Evolutionary conservation across 179 eudicot genomes (phyloP), one percentile per base, ranked within the genome.

Genomic region (Sideroxylon spinosum): DNA sequence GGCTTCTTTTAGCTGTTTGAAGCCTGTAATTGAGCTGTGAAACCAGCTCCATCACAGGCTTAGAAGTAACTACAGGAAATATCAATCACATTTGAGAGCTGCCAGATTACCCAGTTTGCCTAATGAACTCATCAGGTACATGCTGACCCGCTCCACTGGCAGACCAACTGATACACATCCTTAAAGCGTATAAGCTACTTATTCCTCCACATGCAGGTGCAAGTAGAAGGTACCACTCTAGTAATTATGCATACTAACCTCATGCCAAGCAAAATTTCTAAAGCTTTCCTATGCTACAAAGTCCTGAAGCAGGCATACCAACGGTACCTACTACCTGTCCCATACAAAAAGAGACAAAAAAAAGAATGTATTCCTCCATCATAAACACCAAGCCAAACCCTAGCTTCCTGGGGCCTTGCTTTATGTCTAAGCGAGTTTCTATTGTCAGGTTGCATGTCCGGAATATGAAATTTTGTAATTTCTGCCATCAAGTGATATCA

Each of bases 341-440:
- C 44, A 37, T 37, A 37, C 44, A 37, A 37, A 3, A 37, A 37
- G 3, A 37, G 44, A 37, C 44, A 32, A 37, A 37, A 37, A 66
- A 16, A 28, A 66, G 49, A 48, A 67, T 22, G 1, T 13, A 9
- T 44, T 68, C 73, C 17, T 46, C 26, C 55, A 20, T 57, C 8
- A n/a, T 50, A 29, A 71, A 20, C n/a, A 49, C 28, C 60, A 71
- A 50, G 60, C 44, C 59, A 69, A 50, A 6, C 20, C 73, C 53
- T 71, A n/a, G 71, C 22, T 37, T 68, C 71, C 16, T 68, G 50
- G 71, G 73, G 73, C 19, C 73, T 48, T 69, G 12, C 73, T 48
- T 46, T 69, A 14, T 20, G 9, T 48, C 28, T 48, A 22, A n/a
- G 56, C 28, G 20, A 69, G 12, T 29, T 50, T 11, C 49, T 20